Base-by-base conservation (phyloP, 2,329 filamentous ascomycete species). In the Madurella mycetomatis region DNA sequence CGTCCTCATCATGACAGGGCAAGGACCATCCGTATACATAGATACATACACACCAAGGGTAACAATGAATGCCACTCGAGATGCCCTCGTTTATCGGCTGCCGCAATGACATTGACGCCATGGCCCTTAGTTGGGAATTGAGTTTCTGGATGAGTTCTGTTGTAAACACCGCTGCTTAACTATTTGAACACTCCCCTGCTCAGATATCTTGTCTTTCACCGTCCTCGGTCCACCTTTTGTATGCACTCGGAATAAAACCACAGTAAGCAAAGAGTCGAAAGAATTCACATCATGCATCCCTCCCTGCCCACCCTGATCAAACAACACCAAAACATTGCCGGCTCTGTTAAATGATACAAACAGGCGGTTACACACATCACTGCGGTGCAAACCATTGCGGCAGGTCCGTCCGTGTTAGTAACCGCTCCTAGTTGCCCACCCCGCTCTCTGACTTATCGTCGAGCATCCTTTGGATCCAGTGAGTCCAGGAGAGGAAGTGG, bases 1-100 rank as follows among this genome's bases (percentile, higher is more conserved):
- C 59, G 50, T 64, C 56, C 31, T 56, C 59, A 40, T 56, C 41
- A 58, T 58, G 48, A 57, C 40, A 43, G 25, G 15, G 7, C 13
- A 17, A 25, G 17, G 19, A 32, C 4, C 12, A 11, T 41, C 12
- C 17, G 39, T 13, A 42, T 7, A 18, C 5, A 44, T 34, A 31
- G 39, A 9, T 47, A 47, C 1, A 9, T 47, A 47, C 1, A 34
- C 13, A 18, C 5, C 42, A 15, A 13, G 4, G 4, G 34, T 11
- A 37, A 9, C 34, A 15, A 37, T 15, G 13, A 11, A 25, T 25
- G 25, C 4, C 25, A 25, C 25, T 7, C 3, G 25, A 25, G 25
- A 25, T 25, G 7, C 7, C 25, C 25, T 25, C 25, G 25, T 25
- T 25, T 25, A 3, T 25, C n/a, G 25, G 25, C 25, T 25, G 25